Evolutionary conservation across 306 rosid genomes (phyloP), one percentile per base, ranked within the genome.

Genomic region (Argentina anserina): DNA sequence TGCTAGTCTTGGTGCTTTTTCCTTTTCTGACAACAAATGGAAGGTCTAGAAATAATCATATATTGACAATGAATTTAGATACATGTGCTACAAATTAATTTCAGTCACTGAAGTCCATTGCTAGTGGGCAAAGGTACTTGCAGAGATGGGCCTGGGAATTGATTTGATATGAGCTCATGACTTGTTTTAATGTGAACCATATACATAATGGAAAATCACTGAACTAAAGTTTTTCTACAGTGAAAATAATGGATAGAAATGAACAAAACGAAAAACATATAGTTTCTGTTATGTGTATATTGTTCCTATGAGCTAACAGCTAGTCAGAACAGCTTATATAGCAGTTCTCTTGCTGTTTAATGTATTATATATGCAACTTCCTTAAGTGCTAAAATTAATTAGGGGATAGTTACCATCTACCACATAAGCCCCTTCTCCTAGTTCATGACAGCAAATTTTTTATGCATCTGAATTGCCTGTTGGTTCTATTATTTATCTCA

Each of bases 221-320:
- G n/a, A n/a, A n/a, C n/a, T n/a, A n/a, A n/a, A n/a, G n/a, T n/a
- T n/a, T 31, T 23, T 8, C 36, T 31, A 25, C 50, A 0, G 39
- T 25, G 7, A 26, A 21, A 14, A n/a, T n/a, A 56, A 71, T 40
- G 40, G 56, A 52, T 23, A 40, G 29, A 70, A 53, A 6, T 70
- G 37, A 55, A 21, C 49, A 70, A 8, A 20, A 25, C 23, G 52
- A 23, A 31, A 63, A 36, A 37, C 64, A 67, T 28, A 17, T 28
- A 13, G 36, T 23, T 56, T 18, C 43, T 1, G 12, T 55, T 53
- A n/a, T 6, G 42, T 71, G 55, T 40, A 71, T 40, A 56, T 26
- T 56, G 75, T 71, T 56, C 14, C 39, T 2, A 55, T 53, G 65
- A 39, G 52, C 52, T 39, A 71, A 26, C 65, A 71, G 42, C 67